Evolutionary conservation across 257 asterid species (phyloP).

Genomic region (Salvia splendens): DNA sequence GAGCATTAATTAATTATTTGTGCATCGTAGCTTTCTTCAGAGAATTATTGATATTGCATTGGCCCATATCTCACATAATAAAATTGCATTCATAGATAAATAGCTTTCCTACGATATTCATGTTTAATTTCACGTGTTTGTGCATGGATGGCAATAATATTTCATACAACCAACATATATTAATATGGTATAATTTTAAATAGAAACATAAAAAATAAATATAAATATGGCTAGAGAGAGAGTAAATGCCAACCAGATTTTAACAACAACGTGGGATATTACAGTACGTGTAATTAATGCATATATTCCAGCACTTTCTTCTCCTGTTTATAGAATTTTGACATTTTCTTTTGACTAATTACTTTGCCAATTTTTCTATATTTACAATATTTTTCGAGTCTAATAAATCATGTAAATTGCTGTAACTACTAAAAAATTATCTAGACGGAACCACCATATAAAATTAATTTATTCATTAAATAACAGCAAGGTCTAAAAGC

Average conservation of each 20-base stretch:
- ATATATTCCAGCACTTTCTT: constrained; percentile 5
- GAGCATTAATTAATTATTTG: constrained; percentile 19
- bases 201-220: background rate
- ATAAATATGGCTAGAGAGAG: constrained; percentile 14
- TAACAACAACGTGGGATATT: constrained; percentile 45
- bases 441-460: background rate
- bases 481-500: no score
- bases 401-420: background rate
- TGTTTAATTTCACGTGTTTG: background rate
- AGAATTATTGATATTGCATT: constrained; percentile 15
- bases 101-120: constrained; percentile 6
- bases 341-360: background rate
- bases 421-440: background rate
- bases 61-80: constrained; percentile 3
- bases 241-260: constrained; percentile 38
- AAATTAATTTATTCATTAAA: no score
- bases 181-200: background rate
- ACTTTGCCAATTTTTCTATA: constrained; percentile 7
- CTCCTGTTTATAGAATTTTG: background rate
- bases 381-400: background rate
- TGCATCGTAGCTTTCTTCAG: background rate
- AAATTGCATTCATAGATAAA: constrained; percentile 20
- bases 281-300: constrained; percentile 31
- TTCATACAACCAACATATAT: background rate
- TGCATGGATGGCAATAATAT: background rate